Evolutionary conservation across 1,139 yeast genomes (phyloP).

Genomic region (Pneumocystis canis): DNA sequence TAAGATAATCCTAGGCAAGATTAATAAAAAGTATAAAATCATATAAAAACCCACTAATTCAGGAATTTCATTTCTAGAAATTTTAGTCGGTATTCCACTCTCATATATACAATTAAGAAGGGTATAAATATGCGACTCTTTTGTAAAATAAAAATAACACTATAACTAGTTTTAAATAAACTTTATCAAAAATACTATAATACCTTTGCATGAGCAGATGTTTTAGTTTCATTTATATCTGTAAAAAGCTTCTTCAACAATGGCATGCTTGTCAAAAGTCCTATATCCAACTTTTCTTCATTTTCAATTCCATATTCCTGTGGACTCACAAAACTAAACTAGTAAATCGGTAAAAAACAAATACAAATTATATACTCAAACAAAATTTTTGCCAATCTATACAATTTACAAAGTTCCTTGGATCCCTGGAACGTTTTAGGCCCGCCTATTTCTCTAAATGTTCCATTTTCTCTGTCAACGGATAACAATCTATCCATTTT

Average conservation of each 20-base stretch:
- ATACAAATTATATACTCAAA: conserved; percentile 42
- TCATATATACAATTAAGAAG: conserved; percentile 80
- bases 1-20: conserved; percentile 42
- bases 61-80: conserved; percentile 87
- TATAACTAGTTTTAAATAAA: background rate
- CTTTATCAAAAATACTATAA: conserved; percentile 78
- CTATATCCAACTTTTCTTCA: conserved; percentile 89
- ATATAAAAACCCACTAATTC: conserved; percentile 41
- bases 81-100: conserved; percentile 85
- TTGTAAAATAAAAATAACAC: background rate
- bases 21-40: background rate
- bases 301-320: conserved; percentile 97
- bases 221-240: conserved; percentile 69
- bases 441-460: conserved; percentile 5
- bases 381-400: conserved; percentile 75
- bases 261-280: conserved; percentile 84
- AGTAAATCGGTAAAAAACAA: background rate
- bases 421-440: conserved; percentile 11
- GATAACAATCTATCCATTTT: conserved; percentile 5
- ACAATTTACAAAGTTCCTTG: conserved; percentile 54
- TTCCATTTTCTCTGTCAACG: conserved; percentile 38
- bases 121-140: conserved; percentile 89
- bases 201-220: conserved; percentile 64
- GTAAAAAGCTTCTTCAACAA: conserved; percentile 73
- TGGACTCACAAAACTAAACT: conserved; percentile 65